Evolutionary conservation across 108 stramenopile species (phyloP), one percentile per base, ranked within the genome.

Genomic region (Discostella pseudostelligera): DNA sequence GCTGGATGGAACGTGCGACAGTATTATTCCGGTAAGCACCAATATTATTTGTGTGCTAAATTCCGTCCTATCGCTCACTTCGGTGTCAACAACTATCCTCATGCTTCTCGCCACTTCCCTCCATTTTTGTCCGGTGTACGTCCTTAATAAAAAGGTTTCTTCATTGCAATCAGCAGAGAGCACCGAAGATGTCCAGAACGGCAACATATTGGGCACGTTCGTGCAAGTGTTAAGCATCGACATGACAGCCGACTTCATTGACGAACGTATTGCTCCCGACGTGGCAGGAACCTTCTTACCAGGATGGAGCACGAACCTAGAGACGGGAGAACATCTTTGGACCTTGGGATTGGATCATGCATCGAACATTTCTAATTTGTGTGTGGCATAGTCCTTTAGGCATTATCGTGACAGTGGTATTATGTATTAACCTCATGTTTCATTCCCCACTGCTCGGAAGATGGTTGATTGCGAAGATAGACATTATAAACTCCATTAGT

Each of bases 161-260:
- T 59, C 78, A 1, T 70, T 76, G 62, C 69, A 79, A 32, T 45
- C 74, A 13, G 78, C 69, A 22, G 60, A 70, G 32, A 32, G 3
- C 40, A 59, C 35, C 2, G 36, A 53, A 3, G 74, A 70, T 65
- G 7, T 13, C n/a, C 9, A 55, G 0, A 42, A 32, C 39, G 62
- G 68, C 20, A 59, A 76, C 39, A 29, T 75, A 43, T 24, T 79
- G 19, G 37, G 39, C 10, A 17, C 64, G 12, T 75, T 75, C 45
- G 78, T 79, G 24, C 67, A 62, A 39, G 64, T 79, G 1, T 28
- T 46, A 22, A 50, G 47, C 35, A 75, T 79, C 54, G 62, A 79
- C 29, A 70, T 65, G 53, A n/a, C 75, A 16, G 39, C 56, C 1
- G 55, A 70, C 35, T 65, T 61, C 35, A 37, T 10, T 1, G 39